Evolutionary conservation across 2,329 filamentous ascomycete genomes (phyloP), one percentile per base, ranked within the genome.

Genomic region (Diplodia seriata): DNA sequence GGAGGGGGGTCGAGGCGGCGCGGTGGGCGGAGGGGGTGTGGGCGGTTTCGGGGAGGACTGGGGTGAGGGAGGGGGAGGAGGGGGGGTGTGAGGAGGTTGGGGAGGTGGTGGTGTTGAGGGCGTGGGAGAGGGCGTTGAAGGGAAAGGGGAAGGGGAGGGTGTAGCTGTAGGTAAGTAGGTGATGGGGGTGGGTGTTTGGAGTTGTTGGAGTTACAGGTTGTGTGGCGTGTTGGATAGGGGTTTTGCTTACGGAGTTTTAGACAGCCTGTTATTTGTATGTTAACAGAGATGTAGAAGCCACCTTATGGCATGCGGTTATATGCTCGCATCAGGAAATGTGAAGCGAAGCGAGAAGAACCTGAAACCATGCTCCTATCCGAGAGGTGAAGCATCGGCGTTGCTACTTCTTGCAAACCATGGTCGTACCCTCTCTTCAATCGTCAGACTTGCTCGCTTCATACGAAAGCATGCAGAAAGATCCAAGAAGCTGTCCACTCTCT

Each of bases 61-160:
- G 14, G 23, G 2, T 2, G 23, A 2, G 23, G 23, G 43, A 49
- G 33, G 12, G 12, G 33, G 1, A 7, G 43, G 5, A 8, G 3
- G 6, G 15, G 40, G 3, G 43, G 49, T 23, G 3, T 20, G 23
- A 14, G 55, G 23, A 26, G 23, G 23, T 1, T 2, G 2, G 23
- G 23, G 23, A 23, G 23, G 23, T 23, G 23, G 23, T 23, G 23
- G 23, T 1, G 23, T 23, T 23, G 36, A 1, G 33, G 36, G 55
- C 23, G 55, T 59, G 55, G 55, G 55, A 59, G 55, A 26, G 38
- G 38, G 23, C 2, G 55, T 14, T 59, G 12, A 59, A 29, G 23
- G 36, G 55, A 12, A 59, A 59, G 23, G 36, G 55, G 20, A 59
- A 47, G 38, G 55, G 36, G 15, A 59, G 20, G 14, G 55, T 18